A percentile compares a stretch with the other conserved stretches of the same genome.
Conservation (phyloP, 192 early-diverging fungal genomes). For the Coemansia sp. region DNA sequence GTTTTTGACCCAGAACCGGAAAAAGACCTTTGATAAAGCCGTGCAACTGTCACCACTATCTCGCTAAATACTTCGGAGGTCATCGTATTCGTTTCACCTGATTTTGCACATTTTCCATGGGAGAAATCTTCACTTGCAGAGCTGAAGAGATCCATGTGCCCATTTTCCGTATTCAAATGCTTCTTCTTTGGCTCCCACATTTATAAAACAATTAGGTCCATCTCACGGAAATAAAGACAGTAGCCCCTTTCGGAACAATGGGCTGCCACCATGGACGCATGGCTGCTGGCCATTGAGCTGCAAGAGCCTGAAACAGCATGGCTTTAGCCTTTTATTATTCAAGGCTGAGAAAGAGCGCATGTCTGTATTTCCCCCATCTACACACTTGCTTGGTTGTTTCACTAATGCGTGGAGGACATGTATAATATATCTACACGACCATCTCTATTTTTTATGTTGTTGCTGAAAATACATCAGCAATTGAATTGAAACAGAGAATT, state of each 20-base stretch:
- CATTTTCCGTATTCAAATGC: background rate
- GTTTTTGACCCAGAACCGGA: background rate
- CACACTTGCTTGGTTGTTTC: background rate
- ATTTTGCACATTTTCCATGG: background rate
- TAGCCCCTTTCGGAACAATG: conserved; percentile 10
- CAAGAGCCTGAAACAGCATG: conserved; percentile 11
- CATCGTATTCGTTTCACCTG: background rate
- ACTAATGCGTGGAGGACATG: background rate
- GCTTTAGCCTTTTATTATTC: background rate
- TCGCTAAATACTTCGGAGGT: background rate
- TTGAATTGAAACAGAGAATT: background rate
- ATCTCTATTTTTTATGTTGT: background rate
- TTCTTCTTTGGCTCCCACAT: conserved; percentile 8
- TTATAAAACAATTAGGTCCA: background rate
- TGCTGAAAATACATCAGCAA: background rate
- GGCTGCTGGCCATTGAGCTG: conserved; percentile 11
- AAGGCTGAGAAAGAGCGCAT: background rate
- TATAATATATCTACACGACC: too few species aligned
- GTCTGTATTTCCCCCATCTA: background rate
- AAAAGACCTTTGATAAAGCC: background rate
- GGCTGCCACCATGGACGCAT: background rate
- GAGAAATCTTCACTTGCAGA: background rate
- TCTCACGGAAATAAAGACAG: background rate
- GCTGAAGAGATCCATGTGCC: background rate
- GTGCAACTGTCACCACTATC: background rate